Conservation (phyloP, 2,329 filamentous ascomycete genomes). For the Monosporascus sp. region DNA sequence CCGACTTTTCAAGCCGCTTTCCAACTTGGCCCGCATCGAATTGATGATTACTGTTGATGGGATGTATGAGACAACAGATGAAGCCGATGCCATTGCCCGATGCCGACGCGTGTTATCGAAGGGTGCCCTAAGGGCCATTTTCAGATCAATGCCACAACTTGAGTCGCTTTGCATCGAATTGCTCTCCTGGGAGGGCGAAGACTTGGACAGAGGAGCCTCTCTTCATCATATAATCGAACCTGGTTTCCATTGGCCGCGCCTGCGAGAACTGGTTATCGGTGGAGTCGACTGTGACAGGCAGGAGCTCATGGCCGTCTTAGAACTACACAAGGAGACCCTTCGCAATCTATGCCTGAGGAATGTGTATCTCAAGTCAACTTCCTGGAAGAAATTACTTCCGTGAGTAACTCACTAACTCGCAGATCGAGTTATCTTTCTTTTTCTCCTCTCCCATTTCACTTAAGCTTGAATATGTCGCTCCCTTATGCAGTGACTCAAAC, state of each 20-base stretch:
- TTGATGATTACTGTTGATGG: conserved; percentile 14
- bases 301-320: conserved; percentile 17
- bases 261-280: conserved; percentile 16
- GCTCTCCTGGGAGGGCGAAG: conserved; percentile 3
- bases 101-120: conserved; percentile 14
- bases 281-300: conserved; percentile 16
- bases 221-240: conserved; percentile 18
- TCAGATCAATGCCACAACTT: conserved; percentile 18
- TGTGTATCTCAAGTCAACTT: conserved; percentile 17
- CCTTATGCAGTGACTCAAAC: too few species aligned
- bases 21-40: conserved; percentile 17
- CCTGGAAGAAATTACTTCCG: conserved; percentile 19
- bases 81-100: conserved; percentile 4
- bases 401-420: not conserved
- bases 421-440: not conserved
- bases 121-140: conserved; percentile 18
- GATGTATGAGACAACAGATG: conserved; percentile 1
- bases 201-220: conserved; percentile 6
- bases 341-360: conserved; percentile 18
- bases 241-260: conserved; percentile 18
- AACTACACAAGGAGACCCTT: conserved; percentile 20
- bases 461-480: not conserved
- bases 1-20: conserved; percentile 15
- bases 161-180: conserved; percentile 18
- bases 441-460: not conserved